Evolutionary conservation across 2,329 filamentous ascomycete species (phyloP).

Genomic region (Sporothrix mexicana): DNA sequence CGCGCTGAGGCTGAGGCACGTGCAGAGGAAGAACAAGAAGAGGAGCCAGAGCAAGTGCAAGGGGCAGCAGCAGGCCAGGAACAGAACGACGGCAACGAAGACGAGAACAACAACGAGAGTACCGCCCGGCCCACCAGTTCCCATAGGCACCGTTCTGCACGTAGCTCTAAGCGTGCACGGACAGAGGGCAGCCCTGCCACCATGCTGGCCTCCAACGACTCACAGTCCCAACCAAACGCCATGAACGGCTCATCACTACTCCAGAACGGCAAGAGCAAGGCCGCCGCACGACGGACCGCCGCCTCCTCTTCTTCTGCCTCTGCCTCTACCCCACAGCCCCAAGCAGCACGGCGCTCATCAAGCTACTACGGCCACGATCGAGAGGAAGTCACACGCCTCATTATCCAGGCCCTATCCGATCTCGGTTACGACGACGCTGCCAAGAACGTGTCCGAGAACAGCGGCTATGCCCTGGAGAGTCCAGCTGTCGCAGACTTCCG

Average conservation of each 20-base stretch:
- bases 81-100: background rate
- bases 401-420: constrained; percentile 89
- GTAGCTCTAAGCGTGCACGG: constrained; percentile 33
- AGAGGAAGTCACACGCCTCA: constrained; percentile 88
- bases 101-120: background rate
- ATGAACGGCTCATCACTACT: constrained; percentile 61
- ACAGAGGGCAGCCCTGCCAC: constrained; percentile 13
- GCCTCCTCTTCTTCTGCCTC: background rate
- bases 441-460: constrained; percentile 75
- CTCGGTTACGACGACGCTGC: constrained; percentile 85
- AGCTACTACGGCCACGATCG: constrained; percentile 83
- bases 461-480: constrained; percentile 86
- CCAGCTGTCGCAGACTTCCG: constrained; percentile 85
- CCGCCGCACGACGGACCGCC: background rate
- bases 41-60: background rate
- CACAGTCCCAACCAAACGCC: constrained; percentile 41
- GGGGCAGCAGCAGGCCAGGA: background rate
- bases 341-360: constrained; percentile 23
- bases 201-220: constrained; percentile 33
- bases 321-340: background rate
- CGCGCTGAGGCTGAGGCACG: background rate
- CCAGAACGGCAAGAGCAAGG: constrained; percentile 42
- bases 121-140: background rate
- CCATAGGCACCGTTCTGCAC: constrained; percentile 10
- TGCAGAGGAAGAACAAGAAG: background rate